phyloP scores from a whole-genome alignment of 2,329 filamentous ascomycete species.

The Exophiala aquamarina region DNA sequence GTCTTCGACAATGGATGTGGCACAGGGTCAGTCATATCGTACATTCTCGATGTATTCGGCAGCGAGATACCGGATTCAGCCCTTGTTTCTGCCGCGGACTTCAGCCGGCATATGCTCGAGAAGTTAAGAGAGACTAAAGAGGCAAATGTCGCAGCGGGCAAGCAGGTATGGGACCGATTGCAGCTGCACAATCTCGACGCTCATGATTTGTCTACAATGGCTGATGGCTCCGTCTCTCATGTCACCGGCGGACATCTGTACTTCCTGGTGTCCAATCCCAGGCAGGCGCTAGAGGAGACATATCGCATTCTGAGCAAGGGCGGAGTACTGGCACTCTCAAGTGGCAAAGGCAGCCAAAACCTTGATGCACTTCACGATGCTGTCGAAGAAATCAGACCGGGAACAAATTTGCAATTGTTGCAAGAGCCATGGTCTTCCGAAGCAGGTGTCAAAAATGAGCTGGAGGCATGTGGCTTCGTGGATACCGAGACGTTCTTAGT shows the following conservation, averaged over 20 bases:
- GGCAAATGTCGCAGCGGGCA: too few species aligned
- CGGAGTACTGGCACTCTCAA: conserved; percentile 1
- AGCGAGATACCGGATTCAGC: not conserved
- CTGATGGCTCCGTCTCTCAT: conserved; percentile 1
- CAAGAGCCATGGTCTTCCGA: conserved; percentile 1
- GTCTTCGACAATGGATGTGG: conserved; percentile 8
- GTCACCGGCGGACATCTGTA: conserved; percentile 1
- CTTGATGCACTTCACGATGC: too few species aligned
- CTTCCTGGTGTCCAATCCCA: conserved; percentile 3
- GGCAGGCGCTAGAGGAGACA: conserved; percentile 3
- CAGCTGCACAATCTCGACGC: conserved; percentile 1
- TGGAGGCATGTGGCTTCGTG: conserved; percentile 1
- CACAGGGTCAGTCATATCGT: conserved; percentile 1
- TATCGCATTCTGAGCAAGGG: conserved; percentile 1
- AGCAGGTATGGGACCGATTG: not conserved
- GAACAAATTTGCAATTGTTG: not conserved
- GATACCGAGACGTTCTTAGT: conserved; percentile 1
- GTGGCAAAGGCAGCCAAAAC: conserved; percentile 1
- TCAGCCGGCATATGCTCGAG: conserved; percentile 3
- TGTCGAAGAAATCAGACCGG: too few species aligned
- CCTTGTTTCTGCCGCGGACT: not conserved
- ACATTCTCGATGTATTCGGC: conserved; percentile 3
- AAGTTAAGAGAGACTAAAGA: not conserved
- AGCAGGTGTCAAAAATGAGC: not conserved
- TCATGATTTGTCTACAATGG: conserved; percentile 5